A percentile compares a stretch with the other conserved stretches of the same genome.
Conservation (phyloP, 2,329 filamentous ascomycete species). For the Ascochyta fabae region DNA sequence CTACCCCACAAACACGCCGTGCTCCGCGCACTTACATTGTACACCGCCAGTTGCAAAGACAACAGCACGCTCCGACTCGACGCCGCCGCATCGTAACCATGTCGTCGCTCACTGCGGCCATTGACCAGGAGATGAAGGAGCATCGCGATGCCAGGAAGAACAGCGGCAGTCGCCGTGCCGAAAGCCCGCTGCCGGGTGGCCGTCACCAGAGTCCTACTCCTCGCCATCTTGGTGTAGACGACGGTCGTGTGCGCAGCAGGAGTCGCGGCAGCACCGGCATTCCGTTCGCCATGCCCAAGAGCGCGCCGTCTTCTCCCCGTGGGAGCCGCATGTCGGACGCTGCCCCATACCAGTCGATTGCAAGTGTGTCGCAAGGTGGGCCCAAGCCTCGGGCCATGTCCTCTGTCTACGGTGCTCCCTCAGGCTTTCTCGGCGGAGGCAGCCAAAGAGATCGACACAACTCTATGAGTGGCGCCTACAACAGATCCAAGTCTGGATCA, state of each 20-base stretch:
- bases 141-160: slow-evolving; percentile 59
- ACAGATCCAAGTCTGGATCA: slow-evolving; percentile 50
- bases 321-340: slow-evolving; percentile 44
- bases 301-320: slow-evolving; percentile 39
- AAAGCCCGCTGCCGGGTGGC: slow-evolving; percentile 41
- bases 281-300: slow-evolving; percentile 32
- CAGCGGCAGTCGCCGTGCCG: slow-evolving; percentile 32
- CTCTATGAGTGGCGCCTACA: slow-evolving; percentile 47
- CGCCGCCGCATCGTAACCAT: slow-evolving; percentile 51
- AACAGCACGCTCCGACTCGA: slow-evolving; percentile 3
- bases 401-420: slow-evolving; percentile 43
- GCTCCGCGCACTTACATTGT: slow-evolving; percentile 7
- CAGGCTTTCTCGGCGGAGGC: slow-evolving; percentile 30
- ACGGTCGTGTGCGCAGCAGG: slow-evolving; percentile 40
- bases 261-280: slow-evolving; percentile 42
- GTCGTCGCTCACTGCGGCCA: slow-evolving; percentile 73
- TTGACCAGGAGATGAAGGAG: slow-evolving; percentile 79
- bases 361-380: slow-evolving; percentile 52
- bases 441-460: slow-evolving; percentile 46
- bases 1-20: slow-evolving; percentile 31
- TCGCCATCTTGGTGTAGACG: slow-evolving; percentile 60
- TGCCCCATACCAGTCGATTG: slow-evolving; percentile 53
- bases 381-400: slow-evolving; percentile 55
- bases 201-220: slow-evolving; percentile 65
- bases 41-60: slow-evolving; percentile 6